A percentile compares a stretch with the other conserved stretches of the same genome.
Conservation (phyloP, 805 yeast genomes). For the Tetrapisispora nanseiensis region DNA sequence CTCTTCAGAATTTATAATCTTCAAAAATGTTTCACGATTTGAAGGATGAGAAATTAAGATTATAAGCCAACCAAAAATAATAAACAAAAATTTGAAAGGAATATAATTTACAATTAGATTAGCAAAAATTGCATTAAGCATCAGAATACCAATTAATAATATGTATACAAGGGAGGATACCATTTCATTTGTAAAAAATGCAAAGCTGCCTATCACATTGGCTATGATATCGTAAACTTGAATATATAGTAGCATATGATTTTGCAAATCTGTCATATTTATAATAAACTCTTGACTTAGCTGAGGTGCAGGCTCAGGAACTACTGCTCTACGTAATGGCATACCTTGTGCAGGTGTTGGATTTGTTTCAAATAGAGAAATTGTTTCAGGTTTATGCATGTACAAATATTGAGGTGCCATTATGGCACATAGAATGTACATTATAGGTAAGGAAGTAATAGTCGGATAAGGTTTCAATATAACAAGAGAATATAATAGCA, state of each 20-base stretch:
- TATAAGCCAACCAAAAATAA: constrained; percentile 42
- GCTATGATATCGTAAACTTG: constrained; percentile 48
- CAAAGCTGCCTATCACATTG: constrained; percentile 42
- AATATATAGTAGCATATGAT: constrained; percentile 62
- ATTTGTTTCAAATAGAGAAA: constrained; percentile 26
- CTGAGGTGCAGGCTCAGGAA: constrained; percentile 69
- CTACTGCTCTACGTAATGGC: constrained; percentile 37
- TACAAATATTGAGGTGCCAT: constrained; percentile 59
- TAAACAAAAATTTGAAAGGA: constrained; percentile 32
- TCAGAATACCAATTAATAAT: constrained; percentile 25
- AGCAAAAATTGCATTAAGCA: constrained; percentile 25
- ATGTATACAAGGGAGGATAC: constrained; percentile 46
- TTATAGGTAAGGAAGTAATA: constrained; percentile 43
- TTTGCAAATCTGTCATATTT: constrained; percentile 77
- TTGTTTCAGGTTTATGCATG: constrained; percentile 53
- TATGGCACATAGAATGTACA: constrained; percentile 42
- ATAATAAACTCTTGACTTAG: constrained; percentile 66
- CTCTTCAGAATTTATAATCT: constrained; percentile 49
- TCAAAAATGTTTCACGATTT: constrained; percentile 38
- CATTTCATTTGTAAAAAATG: constrained; percentile 55
- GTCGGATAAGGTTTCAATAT: constrained; percentile 52
- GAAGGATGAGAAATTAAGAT: constrained; percentile 43
- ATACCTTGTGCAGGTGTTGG: constrained; percentile 44
- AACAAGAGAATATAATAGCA: constrained; percentile 41
- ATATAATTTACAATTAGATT: constrained; percentile 21